phyloP scores from a whole-genome alignment of 2,329 filamentous ascomycete species.

The Nemania sp. region DNA sequence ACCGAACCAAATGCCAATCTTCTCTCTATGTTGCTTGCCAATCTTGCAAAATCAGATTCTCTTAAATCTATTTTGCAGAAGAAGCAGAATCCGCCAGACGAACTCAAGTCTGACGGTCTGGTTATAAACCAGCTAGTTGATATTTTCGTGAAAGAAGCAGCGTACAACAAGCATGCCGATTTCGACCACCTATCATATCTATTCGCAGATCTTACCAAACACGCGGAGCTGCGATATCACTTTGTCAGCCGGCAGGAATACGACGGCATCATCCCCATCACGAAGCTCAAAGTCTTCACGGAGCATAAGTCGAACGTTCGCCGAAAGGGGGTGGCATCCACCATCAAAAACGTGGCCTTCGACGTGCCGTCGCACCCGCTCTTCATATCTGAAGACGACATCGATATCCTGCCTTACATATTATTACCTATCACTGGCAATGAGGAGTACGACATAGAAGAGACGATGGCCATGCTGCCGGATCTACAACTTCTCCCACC shows the following conservation, averaged over 20 bases:
- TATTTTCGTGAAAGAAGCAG: conserved; percentile 90
- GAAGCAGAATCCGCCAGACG: conserved; percentile 69
- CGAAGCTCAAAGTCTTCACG: conserved; percentile 92
- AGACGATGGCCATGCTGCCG: conserved; percentile 82
- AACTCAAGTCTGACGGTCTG: conserved; percentile 71
- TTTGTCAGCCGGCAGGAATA: conserved; percentile 75
- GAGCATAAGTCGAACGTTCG: conserved; percentile 84
- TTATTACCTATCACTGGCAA: conserved; percentile 84
- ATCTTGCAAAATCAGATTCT: conserved; percentile 79
- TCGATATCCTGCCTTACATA: conserved; percentile 86
- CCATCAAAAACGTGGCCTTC: conserved; percentile 93
- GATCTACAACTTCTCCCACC: conserved; percentile 88
- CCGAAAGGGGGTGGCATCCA: conserved; percentile 91
- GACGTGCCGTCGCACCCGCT: conserved; percentile 72
- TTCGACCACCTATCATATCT: conserved; percentile 94
- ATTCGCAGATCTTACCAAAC: conserved; percentile 89
- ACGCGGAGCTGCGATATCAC: conserved; percentile 73
- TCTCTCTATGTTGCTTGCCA: conserved; percentile 89
- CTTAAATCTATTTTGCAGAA: conserved; percentile 70
- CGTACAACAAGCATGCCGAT: conserved; percentile 82
- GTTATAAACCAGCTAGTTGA: conserved; percentile 92
- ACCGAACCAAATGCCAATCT: conserved; percentile 84
- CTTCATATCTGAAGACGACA: conserved; percentile 71
- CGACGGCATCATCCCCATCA: conserved; percentile 83
- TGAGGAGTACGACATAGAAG: conserved; percentile 87